Evolutionary conservation across 352 stramenopile species (phyloP).

Genomic region (Globisporangium barbulae): DNA sequence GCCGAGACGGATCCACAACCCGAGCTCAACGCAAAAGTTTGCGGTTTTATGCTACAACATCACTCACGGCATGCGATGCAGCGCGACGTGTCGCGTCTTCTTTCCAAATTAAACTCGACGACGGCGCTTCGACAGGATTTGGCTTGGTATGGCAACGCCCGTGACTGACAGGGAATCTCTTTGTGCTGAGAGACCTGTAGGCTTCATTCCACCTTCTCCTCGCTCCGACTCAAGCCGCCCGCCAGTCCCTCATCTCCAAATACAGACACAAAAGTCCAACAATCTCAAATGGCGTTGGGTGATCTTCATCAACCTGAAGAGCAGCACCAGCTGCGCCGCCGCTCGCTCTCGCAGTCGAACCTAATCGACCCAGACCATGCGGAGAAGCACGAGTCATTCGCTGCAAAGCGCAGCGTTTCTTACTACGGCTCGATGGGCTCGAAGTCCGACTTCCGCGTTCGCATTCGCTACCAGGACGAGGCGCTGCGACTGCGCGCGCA

Average conservation of each 20-base stretch:
- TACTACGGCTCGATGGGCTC: not conserved
- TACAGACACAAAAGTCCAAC: too few relatives aligned
- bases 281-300: not conserved
- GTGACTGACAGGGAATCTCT: too few relatives aligned
- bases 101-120: too few relatives aligned
- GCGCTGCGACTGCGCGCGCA: slow-evolving; percentile 33
- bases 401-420: not conserved
- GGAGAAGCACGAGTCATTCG: not conserved
- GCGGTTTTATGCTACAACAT: too few relatives aligned
- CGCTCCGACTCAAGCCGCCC: not conserved
- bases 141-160: too few relatives aligned
- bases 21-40: too few relatives aligned
- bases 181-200: not conserved
- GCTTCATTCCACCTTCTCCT: not conserved
- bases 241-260: not conserved
- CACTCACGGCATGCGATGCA: too few relatives aligned
- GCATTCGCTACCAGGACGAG: slow-evolving; percentile 41
- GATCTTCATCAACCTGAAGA: not conserved
- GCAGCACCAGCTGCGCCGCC: not conserved
- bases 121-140: too few relatives aligned
- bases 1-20: too few relatives aligned
- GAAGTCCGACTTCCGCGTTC: not conserved
- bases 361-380: not conserved
- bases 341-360: slow-evolving; percentile 8
- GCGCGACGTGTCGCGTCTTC: too few relatives aligned